Conservation (phyloP, 2,329 filamentous ascomycete genomes). For the Cercospora sojina region DNA sequence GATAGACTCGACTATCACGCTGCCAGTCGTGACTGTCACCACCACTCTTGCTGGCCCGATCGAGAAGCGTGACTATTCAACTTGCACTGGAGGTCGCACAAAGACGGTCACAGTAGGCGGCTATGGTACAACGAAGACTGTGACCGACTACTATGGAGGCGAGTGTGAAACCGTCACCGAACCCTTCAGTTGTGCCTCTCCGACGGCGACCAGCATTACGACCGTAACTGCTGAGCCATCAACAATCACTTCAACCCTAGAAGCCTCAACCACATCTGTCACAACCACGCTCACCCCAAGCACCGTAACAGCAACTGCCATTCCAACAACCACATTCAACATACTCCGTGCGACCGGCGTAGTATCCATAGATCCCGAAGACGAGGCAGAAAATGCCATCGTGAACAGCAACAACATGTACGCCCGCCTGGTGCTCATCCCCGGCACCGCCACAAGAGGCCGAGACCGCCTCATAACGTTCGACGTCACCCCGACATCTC, state of each 20-base stretch:
- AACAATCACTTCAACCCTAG: neutral
- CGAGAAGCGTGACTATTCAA: neutral
- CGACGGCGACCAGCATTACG: neutral
- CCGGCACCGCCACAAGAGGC: neutral
- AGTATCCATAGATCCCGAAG: neutral
- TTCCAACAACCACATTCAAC: neutral
- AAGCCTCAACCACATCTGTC: neutral
- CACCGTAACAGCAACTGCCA: neutral
- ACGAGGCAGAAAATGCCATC: neutral
- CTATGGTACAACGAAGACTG: neutral
- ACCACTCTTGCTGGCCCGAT: neutral
- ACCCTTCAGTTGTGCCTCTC: neutral
- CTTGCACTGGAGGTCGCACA: neutral
- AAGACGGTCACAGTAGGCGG: neutral
- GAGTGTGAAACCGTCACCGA: neutral
- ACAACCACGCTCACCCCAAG: neutral
- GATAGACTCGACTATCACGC: neutral
- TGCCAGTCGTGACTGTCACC: conserved; percentile 1
- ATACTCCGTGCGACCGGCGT: neutral
- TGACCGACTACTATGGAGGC: neutral
- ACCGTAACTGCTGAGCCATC: neutral
- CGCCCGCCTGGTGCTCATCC: neutral
- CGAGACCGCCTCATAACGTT: neutral
- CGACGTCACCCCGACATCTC: neutral
- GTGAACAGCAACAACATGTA: conserved; percentile 5